These are phyloP conservation scores for Clarkia xantiana DNA, from an alignment of 345 rosid species.

Conservation along the genomic window DNA sequence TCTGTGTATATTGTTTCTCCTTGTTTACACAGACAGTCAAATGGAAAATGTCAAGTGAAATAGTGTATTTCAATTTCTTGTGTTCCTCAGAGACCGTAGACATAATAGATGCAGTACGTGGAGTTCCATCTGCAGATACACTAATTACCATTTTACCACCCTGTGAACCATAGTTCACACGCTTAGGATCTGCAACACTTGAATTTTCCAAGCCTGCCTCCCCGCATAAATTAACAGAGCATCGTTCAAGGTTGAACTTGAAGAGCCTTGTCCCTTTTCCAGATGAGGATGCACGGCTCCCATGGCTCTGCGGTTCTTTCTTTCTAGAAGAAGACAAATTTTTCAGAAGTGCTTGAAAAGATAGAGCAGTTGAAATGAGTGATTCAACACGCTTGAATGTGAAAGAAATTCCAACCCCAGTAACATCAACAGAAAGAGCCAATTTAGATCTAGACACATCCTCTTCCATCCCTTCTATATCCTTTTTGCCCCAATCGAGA, in stretches of 20 bases:
- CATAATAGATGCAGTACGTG: constrained; percentile 53
- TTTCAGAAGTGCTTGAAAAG: constrained; percentile 56
- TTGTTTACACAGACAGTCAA: constrained; percentile 59
- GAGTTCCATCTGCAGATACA: constrained; percentile 62
- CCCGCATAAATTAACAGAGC: constrained; percentile 55
- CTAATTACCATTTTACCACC: constrained; percentile 69
- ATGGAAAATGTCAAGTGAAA: constrained; percentile 68
- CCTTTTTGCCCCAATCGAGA: constrained; percentile 86
- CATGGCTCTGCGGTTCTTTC: constrained; percentile 31
- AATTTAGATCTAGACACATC: constrained; percentile 44
- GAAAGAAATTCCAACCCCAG: constrained; percentile 66
- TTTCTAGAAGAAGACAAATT: constrained; percentile 39
- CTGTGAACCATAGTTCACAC: constrained; percentile 96
- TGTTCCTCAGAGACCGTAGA: constrained; percentile 39
- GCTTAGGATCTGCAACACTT: constrained; percentile 71
- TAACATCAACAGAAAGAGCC: constrained; percentile 72
- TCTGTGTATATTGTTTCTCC: constrained; percentile 72
- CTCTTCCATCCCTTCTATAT: constrained; percentile 50
- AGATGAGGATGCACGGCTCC: constrained; percentile 37
- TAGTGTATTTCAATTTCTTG: constrained; percentile 50
- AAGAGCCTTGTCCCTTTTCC: constrained; percentile 73
- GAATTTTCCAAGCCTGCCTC: constrained; percentile 55
- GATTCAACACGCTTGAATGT: constrained; percentile 67
- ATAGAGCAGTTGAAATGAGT: constrained; percentile 51
- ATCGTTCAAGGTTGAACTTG: constrained; percentile 71